Conservation (phyloP, 2,329 filamentous ascomycete genomes). For the Biscogniauxia mediterranea region DNA sequence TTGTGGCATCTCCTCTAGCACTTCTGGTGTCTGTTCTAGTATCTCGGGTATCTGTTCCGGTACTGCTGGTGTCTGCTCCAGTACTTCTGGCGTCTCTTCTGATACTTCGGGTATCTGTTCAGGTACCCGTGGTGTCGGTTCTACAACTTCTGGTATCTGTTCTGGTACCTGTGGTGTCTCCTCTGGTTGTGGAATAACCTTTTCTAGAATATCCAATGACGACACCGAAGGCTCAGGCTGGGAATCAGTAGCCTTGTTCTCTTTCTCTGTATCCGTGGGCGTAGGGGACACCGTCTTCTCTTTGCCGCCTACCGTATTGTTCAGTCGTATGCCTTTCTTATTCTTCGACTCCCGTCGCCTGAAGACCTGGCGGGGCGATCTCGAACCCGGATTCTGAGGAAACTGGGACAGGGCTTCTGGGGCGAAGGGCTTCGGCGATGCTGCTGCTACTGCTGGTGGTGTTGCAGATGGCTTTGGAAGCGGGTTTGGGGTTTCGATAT, state of each 20-base stretch:
- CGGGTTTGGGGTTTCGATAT: conserved; percentile 6
- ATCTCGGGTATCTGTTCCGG: not conserved
- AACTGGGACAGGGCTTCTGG: conserved; percentile 17
- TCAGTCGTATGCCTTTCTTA: not conserved
- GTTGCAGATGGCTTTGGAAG: conserved; percentile 10
- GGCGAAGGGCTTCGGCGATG: conserved; percentile 5
- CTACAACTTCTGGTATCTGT: not conserved
- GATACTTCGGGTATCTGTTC: not conserved
- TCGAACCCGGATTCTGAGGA: conserved; percentile 6
- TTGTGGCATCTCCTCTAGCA: not conserved
- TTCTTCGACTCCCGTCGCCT: conserved; percentile 8
- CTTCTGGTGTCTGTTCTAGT: not conserved
- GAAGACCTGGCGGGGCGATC: conserved; percentile 9
- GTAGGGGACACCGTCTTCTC: not conserved
- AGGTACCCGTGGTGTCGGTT: not conserved
- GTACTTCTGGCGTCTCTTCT: not conserved
- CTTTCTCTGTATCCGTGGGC: not conserved
- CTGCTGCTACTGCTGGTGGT: too few relatives aligned
- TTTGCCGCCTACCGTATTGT: not conserved
- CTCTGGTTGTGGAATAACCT: not conserved
- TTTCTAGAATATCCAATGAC: not conserved
- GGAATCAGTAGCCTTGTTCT: not conserved
- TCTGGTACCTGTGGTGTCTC: not conserved
- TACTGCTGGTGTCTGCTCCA: not conserved
- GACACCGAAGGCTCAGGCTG: not conserved